Conservation (phyloP, 805 yeast genomes). For the Cyberlindnera nakhonratchasimensis region DNA sequence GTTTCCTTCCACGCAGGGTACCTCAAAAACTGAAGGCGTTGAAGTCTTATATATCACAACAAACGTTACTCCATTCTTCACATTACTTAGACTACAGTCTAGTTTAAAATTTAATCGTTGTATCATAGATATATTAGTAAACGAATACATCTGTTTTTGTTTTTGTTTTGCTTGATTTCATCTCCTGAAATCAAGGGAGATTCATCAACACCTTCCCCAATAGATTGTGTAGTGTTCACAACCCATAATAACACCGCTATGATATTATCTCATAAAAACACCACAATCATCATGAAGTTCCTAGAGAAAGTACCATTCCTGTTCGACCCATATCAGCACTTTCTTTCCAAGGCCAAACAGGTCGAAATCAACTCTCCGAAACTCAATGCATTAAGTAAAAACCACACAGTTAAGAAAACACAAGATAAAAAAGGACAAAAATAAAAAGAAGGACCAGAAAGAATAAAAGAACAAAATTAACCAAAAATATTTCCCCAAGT, state of each 20-base stretch:
- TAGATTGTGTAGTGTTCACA: not conserved
- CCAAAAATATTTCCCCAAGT: conserved; percentile 11
- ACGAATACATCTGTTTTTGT: conserved; percentile 12
- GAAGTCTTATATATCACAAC: too few species aligned
- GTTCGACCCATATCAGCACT: not conserved
- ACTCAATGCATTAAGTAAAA: conserved; percentile 14
- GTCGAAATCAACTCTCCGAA: conserved; percentile 2
- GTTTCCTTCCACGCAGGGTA: too few species aligned
- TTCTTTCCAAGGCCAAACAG: not conserved
- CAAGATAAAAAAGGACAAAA: conserved; percentile 2
- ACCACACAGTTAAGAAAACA: conserved; percentile 11
- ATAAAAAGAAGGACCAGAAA: conserved; percentile 1
- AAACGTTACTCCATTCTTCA: not conserved
- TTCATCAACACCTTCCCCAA: conserved; percentile 1
- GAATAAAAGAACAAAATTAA: conserved; percentile 5
- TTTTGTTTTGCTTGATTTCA: conserved; percentile 2
- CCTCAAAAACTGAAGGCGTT: too few species aligned
- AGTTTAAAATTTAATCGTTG: conserved; percentile 9
- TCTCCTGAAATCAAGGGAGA: not conserved
- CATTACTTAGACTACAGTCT: too few species aligned
- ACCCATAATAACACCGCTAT: not conserved
- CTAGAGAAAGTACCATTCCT: not conserved
- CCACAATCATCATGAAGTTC: conserved; percentile 4
- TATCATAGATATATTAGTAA: conserved; percentile 20
- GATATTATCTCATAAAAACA: not conserved